A percentile compares a stretch with the other conserved stretches of the same genome.
These are phyloP conservation scores for Trichophyton rubrum DNA, from an alignment of 2,329 filamentous ascomycete species.

Conservation along the genomic window DNA sequence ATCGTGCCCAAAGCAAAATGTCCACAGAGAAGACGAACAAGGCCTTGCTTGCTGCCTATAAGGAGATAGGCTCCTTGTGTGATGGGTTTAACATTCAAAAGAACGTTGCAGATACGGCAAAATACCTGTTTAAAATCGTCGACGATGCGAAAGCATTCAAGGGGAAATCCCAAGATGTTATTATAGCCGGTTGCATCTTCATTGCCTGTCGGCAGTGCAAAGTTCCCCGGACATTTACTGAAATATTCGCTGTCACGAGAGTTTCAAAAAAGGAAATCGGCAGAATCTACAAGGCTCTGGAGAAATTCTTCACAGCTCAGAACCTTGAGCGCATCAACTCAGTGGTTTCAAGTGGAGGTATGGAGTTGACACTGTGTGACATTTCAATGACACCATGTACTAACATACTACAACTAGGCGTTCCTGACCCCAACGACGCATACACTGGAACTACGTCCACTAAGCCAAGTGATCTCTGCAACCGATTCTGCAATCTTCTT, in stretches of 20 bases:
- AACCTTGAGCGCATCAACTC: slow-evolving; percentile 46
- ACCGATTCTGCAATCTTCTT: slow-evolving; percentile 78
- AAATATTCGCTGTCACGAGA: slow-evolving; percentile 85
- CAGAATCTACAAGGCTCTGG: slow-evolving; percentile 82
- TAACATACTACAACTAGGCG: slow-evolving; percentile 13
- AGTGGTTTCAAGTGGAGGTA: slow-evolving; percentile 44
- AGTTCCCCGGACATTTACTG: slow-evolving; percentile 79
- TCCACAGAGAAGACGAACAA: slow-evolving; percentile 75
- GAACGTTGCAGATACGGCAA: slow-evolving; percentile 75
- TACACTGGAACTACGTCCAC: slow-evolving; percentile 67
- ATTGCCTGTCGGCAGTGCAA: slow-evolving; percentile 87
- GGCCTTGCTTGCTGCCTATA: slow-evolving; percentile 65
- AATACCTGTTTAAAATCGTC: slow-evolving; percentile 88
- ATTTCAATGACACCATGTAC: neutral
- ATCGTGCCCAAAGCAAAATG: slow-evolving; percentile 71
- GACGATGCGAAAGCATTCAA: slow-evolving; percentile 91
- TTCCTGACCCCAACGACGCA: slow-evolving; percentile 40
- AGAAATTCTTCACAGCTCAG: slow-evolving; percentile 71
- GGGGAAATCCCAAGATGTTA: slow-evolving; percentile 83
- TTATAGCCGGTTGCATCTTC: slow-evolving; percentile 95
- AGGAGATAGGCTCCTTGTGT: slow-evolving; percentile 76
- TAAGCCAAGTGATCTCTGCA: slow-evolving; percentile 70
- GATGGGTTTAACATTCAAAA: slow-evolving; percentile 72
- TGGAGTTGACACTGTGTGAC: slow-evolving; percentile 19
- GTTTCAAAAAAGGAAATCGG: slow-evolving; percentile 97